Evolutionary conservation across 2,329 filamentous ascomycete species (phyloP).

Genomic region (Fusarium algeriense): DNA sequence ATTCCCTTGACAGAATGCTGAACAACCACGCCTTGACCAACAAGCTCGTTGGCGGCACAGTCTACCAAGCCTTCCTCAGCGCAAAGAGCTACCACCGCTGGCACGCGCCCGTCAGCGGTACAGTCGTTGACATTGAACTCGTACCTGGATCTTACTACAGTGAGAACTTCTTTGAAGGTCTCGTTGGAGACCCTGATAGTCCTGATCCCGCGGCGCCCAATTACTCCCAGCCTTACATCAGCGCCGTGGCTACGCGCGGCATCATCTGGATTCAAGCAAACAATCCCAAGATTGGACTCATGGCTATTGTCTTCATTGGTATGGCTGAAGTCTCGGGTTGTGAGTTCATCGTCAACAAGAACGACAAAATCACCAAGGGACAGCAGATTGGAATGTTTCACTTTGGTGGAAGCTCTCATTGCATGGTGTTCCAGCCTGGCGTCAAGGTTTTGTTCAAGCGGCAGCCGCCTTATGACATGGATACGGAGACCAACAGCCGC

Average conservation of each 20-base stretch:
- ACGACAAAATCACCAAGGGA: neutral
- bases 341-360: neutral
- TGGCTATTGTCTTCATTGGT: constrained; percentile 8
- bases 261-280: constrained; percentile 15
- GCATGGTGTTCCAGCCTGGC: neutral
- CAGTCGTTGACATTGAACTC: constrained; percentile 49
- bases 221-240: constrained; percentile 10
- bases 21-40: constrained; percentile 60
- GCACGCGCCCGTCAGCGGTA: constrained; percentile 73
- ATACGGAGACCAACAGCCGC: neutral
- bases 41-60: constrained; percentile 69
- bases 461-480: neutral
- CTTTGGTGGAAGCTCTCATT: constrained; percentile 9
- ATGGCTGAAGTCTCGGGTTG: constrained; percentile 12
- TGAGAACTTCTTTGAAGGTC: neutral
- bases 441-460: neutral
- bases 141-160: constrained; percentile 11
- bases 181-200: neutral
- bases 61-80: constrained; percentile 76
- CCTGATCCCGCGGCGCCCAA: constrained; percentile 7
- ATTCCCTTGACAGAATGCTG: constrained; percentile 72
- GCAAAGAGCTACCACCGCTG: constrained; percentile 76
- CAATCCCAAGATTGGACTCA: neutral
- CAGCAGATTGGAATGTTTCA: constrained; percentile 24
- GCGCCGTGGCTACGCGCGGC: constrained; percentile 1